Evolutionary conservation across 306 rosid genomes (phyloP).

Genomic region (Malus fusca): DNA sequence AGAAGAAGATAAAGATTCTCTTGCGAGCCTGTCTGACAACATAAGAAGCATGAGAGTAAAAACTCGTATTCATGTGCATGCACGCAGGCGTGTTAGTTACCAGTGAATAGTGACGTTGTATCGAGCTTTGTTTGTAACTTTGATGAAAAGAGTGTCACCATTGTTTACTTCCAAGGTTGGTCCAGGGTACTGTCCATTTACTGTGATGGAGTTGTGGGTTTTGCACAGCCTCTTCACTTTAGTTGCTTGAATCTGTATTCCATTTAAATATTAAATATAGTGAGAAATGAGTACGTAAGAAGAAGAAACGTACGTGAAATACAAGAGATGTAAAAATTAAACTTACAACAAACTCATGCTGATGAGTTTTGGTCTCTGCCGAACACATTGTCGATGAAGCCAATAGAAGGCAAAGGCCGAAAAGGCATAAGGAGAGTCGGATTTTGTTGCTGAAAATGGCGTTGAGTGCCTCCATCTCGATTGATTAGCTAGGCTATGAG

Average conservation of each 20-base stretch:
- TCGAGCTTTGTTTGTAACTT: conserved; percentile 76
- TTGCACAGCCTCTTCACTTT: conserved; percentile 99
- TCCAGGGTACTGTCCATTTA: conserved; percentile 86
- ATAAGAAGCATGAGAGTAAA: not conserved
- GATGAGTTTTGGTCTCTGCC: conserved; percentile 48
- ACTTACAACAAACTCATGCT: conserved; percentile 74
- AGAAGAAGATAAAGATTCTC: not conserved
- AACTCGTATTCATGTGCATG: not conserved
- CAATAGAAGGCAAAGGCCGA: conserved; percentile 47
- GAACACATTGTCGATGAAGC: conserved; percentile 39
- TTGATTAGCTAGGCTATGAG: not conserved
- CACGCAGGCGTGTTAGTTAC: conserved; percentile 23
- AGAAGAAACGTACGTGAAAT: not conserved
- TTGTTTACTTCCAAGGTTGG: conserved; percentile 80
- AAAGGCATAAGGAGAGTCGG: conserved; percentile 12
- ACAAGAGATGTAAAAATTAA: not conserved
- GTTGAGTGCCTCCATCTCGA: conserved; percentile 27
- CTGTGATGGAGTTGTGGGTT: conserved; percentile 64
- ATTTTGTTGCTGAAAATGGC: conserved; percentile 3
- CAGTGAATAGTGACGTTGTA: conserved; percentile 86
- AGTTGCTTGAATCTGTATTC: conserved; percentile 62
- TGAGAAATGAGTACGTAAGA: not conserved
- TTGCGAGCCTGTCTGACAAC: not conserved
- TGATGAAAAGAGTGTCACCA: conserved; percentile 76
- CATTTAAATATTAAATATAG: not conserved